Evolutionary conservation across 2,329 filamentous ascomycete species (phyloP).

Genomic region (Penicillium sp.): DNA sequence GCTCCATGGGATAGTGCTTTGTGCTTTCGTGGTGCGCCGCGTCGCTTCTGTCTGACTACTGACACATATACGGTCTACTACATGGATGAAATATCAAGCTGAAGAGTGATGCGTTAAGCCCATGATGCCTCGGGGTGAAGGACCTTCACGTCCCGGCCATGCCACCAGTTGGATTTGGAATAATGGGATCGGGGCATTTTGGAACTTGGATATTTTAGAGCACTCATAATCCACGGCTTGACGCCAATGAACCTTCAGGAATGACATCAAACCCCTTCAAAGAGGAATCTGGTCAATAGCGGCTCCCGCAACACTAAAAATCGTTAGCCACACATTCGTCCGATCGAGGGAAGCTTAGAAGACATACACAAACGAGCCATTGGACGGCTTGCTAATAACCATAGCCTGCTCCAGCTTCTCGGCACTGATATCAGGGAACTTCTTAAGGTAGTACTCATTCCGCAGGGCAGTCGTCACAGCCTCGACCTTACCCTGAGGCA

Average conservation of each 20-base stretch:
- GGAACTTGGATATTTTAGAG: neutral
- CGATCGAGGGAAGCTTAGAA: neutral
- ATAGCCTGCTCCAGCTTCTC: constrained; percentile 76
- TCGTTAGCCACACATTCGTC: constrained; percentile 12
- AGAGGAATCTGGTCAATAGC: constrained; percentile 34
- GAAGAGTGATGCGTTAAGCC: neutral
- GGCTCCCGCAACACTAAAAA: constrained; percentile 34
- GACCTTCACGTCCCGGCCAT: too few species aligned
- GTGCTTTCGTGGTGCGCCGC: neutral
- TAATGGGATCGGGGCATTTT: neutral
- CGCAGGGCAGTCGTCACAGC: constrained; percentile 72
- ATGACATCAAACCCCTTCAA: constrained; percentile 13
- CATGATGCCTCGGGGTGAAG: neutral
- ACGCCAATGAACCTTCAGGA: neutral
- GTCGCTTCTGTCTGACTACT: neutral
- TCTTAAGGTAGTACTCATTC: constrained; percentile 74
- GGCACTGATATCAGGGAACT: constrained; percentile 61
- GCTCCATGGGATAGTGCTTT: neutral
- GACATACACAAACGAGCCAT: constrained; percentile 43
- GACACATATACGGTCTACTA: neutral
- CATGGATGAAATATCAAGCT: neutral
- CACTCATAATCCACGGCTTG: neutral
- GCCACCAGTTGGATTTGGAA: neutral
- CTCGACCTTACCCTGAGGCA: constrained; percentile 76
- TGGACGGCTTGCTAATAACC: constrained; percentile 74